These are phyloP conservation scores for Backusella australiensis DNA, from an alignment of 192 early-diverging fungal genomes.

Conservation along the genomic window DNA sequence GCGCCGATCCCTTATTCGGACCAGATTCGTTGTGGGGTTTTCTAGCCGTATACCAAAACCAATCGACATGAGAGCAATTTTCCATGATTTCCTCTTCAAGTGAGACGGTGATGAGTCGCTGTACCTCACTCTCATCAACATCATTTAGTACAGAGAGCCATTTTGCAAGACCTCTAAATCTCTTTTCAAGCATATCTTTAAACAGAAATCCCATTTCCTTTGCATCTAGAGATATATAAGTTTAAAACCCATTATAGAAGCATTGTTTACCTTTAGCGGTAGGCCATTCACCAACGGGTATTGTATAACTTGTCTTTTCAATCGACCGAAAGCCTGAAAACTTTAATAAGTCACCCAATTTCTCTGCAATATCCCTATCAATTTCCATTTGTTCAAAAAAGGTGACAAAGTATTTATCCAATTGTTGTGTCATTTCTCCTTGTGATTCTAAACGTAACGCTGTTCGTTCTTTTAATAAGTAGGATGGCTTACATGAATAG, in stretches of 20 bases:
- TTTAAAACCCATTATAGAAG: not conserved
- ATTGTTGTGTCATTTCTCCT: not conserved
- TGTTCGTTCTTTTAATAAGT: not conserved
- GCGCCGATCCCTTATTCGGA: not conserved
- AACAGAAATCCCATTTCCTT: slow-evolving; percentile 31
- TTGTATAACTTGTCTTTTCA: not conserved
- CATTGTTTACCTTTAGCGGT: slow-evolving; percentile 11
- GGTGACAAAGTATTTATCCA: not conserved
- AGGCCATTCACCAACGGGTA: slow-evolving; percentile 35
- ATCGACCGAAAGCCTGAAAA: not conserved
- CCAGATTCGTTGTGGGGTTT: not conserved
- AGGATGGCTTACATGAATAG: too few relatives aligned
- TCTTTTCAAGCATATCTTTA: slow-evolving; percentile 17
- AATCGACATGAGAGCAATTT: not conserved
- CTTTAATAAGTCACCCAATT: not conserved
- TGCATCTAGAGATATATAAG: not conserved
- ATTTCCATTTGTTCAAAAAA: not conserved
- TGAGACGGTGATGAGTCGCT: not conserved
- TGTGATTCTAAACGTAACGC: not conserved
- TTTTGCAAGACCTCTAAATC: not conserved
- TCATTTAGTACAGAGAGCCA: slow-evolving; percentile 6
- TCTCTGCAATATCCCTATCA: not conserved
- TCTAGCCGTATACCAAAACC: not conserved
- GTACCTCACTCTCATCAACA: not conserved
- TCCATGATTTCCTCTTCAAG: not conserved